These are phyloP conservation scores for Boletellus deceptivus DNA, from an alignment of 1,284 basidiomycete genomes.

Conservation along the genomic window DNA sequence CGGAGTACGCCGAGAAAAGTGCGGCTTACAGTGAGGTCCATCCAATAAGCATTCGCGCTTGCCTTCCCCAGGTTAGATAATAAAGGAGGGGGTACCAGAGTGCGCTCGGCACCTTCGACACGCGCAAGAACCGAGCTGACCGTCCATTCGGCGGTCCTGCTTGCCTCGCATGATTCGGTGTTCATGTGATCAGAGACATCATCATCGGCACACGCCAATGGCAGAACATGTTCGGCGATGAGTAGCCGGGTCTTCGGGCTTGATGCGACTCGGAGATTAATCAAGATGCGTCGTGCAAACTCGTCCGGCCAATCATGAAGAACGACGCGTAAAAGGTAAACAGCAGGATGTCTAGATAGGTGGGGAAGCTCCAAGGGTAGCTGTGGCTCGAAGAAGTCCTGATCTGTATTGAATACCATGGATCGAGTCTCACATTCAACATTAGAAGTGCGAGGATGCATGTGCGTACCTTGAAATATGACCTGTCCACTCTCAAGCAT, in stretches of 20 bases:
- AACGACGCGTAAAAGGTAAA: constrained; percentile 68
- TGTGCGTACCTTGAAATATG: constrained; percentile 50
- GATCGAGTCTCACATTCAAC: neutral
- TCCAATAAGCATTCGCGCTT: constrained; percentile 67
- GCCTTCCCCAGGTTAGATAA: constrained; percentile 70
- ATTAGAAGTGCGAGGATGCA: neutral
- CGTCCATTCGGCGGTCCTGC: constrained; percentile 23
- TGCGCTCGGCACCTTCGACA: constrained; percentile 45
- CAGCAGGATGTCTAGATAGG: constrained; percentile 44
- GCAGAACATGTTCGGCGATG: constrained; percentile 67
- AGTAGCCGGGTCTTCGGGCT: constrained; percentile 53
- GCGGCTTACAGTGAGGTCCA: constrained; percentile 63
- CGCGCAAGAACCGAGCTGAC: constrained; percentile 26
- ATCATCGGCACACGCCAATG: constrained; percentile 60
- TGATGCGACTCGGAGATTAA: constrained; percentile 52
- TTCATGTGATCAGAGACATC: constrained; percentile 23
- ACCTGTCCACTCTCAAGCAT: constrained; percentile 57
- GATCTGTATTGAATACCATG: constrained; percentile 38
- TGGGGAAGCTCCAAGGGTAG: constrained; percentile 35
- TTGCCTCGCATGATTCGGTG: neutral
- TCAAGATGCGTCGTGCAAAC: constrained; percentile 51
- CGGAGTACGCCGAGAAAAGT: neutral
- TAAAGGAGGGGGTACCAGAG: constrained; percentile 52
- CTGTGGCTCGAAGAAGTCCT: constrained; percentile 72
- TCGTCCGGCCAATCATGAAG: constrained; percentile 75